A percentile compares a stretch with the other conserved stretches of the same genome.
These are phyloP conservation scores for Deinandra increscens DNA, from an alignment of 129 eudicot species.

Conservation along the genomic window DNA sequence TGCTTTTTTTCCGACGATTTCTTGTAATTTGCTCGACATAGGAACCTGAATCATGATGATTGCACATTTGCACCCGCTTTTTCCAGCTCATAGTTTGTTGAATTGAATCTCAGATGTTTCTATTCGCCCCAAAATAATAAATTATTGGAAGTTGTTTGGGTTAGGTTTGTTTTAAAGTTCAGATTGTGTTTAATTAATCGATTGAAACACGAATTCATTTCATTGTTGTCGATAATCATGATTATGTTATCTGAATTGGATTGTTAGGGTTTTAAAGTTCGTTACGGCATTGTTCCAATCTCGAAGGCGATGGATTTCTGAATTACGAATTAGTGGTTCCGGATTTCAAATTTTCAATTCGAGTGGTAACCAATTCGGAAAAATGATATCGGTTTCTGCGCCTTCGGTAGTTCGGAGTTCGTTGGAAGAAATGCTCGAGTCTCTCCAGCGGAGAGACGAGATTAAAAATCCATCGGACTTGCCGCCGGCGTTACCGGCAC, in stretches of 20 bases:
- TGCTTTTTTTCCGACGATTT: slow-evolving; percentile 22
- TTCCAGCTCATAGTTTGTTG: slow-evolving; percentile 24
- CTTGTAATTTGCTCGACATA: neutral
- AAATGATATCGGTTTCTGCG: slow-evolving; percentile 52
- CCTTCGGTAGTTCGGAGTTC: slow-evolving; percentile 64
- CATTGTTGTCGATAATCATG: neutral
- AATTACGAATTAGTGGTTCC: neutral
- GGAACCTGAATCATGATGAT: slow-evolving; percentile 13
- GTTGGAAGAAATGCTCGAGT: slow-evolving; percentile 86
- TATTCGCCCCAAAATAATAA: neutral
- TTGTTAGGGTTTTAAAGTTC: slow-evolving; percentile 44
- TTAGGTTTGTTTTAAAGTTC: slow-evolving; percentile 7
- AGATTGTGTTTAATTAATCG: slow-evolving; percentile 9
- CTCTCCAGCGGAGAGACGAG: slow-evolving; percentile 58
- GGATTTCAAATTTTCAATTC: slow-evolving; percentile 11
- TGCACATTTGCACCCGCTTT: neutral
- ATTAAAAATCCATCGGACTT: slow-evolving; percentile 57
- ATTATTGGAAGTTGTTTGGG: slow-evolving; percentile 15
- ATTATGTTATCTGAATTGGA: slow-evolving; percentile 27
- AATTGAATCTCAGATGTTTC: neutral
- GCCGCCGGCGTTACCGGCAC: slow-evolving; percentile 79
- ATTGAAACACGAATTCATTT: slow-evolving; percentile 6
- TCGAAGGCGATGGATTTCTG: slow-evolving; percentile 2
- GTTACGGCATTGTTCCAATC: slow-evolving; percentile 39
- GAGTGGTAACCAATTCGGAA: neutral